Evolutionary conservation across 352 stramenopile species (phyloP).

Genomic region (Pythium phragmitis): DNA sequence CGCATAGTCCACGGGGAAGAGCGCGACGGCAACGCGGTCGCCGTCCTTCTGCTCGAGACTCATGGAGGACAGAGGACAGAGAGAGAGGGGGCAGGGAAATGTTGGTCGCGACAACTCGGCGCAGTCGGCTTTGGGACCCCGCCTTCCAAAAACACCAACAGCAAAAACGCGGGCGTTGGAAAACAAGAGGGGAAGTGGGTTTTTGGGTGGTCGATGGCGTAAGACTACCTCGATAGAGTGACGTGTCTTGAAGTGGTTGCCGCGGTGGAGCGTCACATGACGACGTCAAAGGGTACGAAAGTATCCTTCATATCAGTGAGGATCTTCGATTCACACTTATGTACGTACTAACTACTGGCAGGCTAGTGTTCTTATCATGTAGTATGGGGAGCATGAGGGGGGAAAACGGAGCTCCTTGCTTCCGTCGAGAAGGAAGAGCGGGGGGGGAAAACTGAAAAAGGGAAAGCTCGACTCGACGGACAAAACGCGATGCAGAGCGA

Average conservation of each 20-base stretch:
- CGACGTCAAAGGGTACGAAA: neutral
- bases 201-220: constrained; percentile 25
- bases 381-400: too few species aligned
- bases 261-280: too few species aligned
- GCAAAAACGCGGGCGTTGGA: constrained; percentile 7
- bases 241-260: neutral
- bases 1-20: constrained; percentile 79
- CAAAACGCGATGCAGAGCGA: neutral
- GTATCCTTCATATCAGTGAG: neutral
- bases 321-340: neutral
- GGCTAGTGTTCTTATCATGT: too few species aligned
- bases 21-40: constrained; percentile 64
- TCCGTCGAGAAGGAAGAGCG: too few species aligned
- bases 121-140: neutral
- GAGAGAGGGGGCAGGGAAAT: neutral
- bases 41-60: constrained; percentile 49
- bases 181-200: constrained; percentile 1
- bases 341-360: neutral
- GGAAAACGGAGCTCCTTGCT: too few species aligned
- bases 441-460: too few species aligned
- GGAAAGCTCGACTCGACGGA: too few species aligned
- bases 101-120: neutral
- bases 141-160: constrained; percentile 27
- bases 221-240: constrained; percentile 16
- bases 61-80: neutral